Evolutionary conservation across 257 asterid genomes (phyloP).

Genomic region (Nicotiana obtusifolia): DNA sequence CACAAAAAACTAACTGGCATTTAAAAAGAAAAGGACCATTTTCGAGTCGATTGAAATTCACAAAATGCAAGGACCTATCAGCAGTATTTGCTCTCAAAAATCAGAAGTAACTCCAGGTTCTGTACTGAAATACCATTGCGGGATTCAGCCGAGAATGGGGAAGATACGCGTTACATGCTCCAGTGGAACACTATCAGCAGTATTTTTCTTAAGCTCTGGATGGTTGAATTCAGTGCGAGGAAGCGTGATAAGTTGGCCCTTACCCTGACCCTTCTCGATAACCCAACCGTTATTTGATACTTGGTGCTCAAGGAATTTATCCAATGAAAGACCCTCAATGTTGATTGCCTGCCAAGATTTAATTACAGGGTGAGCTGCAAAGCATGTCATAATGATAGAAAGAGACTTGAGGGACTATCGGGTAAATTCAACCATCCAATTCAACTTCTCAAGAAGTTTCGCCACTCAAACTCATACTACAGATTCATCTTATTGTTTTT

Average conservation of each 20-base stretch:
- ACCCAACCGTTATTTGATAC: conserved; percentile 55
- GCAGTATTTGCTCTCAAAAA: not conserved
- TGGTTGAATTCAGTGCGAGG: conserved; percentile 69
- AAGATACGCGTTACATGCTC: conserved; percentile 72
- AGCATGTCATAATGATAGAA: not conserved
- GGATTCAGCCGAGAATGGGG: conserved; percentile 60
- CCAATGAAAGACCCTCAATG: conserved; percentile 65
- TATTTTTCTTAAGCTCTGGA: conserved; percentile 68
- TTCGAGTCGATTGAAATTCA: not conserved
- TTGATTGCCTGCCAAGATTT: conserved; percentile 52
- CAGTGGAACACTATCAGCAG: conserved; percentile 52
- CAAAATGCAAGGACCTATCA: not conserved
- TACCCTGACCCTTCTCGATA: conserved; percentile 51
- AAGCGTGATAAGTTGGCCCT: conserved; percentile 51
- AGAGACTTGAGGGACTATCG: not conserved
- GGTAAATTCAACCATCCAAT: not conserved
- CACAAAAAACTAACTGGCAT: not conserved
- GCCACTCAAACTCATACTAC: not conserved
- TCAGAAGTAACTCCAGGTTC: not conserved
- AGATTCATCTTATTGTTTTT: not conserved
- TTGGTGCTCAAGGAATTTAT: conserved; percentile 76
- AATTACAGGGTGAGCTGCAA: not conserved
- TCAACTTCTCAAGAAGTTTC: not conserved
- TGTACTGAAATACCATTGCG: not conserved
- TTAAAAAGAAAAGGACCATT: not conserved